These are phyloP conservation scores for Pichia sp. DNA, from an alignment of 1,139 yeast genomes.

Conservation along the genomic window DNA sequence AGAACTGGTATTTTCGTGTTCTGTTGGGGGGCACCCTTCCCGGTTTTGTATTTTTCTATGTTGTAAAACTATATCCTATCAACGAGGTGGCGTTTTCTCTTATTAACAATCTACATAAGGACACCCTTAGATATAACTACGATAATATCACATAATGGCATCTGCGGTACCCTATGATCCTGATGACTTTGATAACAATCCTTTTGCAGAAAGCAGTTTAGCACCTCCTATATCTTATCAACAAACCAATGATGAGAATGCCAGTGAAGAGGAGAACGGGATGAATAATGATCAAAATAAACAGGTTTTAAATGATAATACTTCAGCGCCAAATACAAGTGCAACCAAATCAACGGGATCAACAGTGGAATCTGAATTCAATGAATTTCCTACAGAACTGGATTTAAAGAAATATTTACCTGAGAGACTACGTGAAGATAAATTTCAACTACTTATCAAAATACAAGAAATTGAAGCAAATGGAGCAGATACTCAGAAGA, in stretches of 20 bases:
- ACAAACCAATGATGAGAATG: not conserved
- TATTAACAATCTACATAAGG: not conserved
- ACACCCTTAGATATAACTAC: not conserved
- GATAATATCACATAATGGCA: slow-evolving; percentile 33
- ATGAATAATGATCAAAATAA: not conserved
- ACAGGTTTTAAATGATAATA: not conserved
- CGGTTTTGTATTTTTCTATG: not conserved
- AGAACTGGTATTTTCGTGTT: not conserved
- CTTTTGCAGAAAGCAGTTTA: slow-evolving; percentile 39
- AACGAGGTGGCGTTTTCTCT: not conserved
- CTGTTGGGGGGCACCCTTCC: not conserved
- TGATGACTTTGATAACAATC: slow-evolving; percentile 63
- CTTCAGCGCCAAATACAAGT: not conserved
- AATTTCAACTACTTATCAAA: slow-evolving; percentile 31
- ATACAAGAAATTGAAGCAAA: slow-evolving; percentile 44
- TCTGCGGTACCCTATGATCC: slow-evolving; percentile 58
- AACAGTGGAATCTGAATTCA: slow-evolving; percentile 15
- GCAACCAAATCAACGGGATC: slow-evolving; percentile 9
- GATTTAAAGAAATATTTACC: slow-evolving; percentile 45
- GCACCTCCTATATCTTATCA: slow-evolving; percentile 13
- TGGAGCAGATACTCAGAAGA: slow-evolving; percentile 35
- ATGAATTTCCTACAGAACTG: slow-evolving; percentile 31
- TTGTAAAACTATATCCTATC: not conserved
- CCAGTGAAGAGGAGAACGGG: not conserved
- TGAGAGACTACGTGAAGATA: slow-evolving; percentile 36